Conservation (phyloP, 2,329 filamentous ascomycete species). For the Fusarium drepaniforme region DNA sequence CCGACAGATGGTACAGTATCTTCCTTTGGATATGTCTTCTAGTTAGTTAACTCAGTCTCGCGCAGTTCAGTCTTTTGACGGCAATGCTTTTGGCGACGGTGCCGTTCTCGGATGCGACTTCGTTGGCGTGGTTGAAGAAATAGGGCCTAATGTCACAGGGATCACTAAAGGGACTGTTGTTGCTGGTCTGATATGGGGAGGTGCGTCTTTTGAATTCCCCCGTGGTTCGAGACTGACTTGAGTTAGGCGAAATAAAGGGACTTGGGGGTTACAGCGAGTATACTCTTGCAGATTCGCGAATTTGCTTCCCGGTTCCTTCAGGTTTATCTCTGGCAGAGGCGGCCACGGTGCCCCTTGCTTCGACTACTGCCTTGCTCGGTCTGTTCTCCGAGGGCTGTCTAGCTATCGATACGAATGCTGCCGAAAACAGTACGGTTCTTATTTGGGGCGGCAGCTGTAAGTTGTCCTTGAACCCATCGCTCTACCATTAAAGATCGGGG, state of each 20-base stretch:
- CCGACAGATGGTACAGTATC: background rate
- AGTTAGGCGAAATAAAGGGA: conserved; percentile 42
- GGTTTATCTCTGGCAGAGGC: conserved; percentile 47
- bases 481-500: too few relatives aligned
- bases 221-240: background rate
- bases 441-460: conserved; percentile 60
- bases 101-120: conserved; percentile 54
- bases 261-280: conserved; percentile 56
- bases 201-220: conserved; percentile 22
- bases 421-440: conserved; percentile 45
- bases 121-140: conserved; percentile 48
- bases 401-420: conserved; percentile 42
- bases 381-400: conserved; percentile 54
- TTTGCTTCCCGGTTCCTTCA: conserved; percentile 54
- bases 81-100: conserved; percentile 52
- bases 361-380: conserved; percentile 53
- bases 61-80: conserved; percentile 42
- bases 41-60: background rate
- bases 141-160: conserved; percentile 43
- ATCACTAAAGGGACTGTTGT: conserved; percentile 37
- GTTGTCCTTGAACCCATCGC: too few relatives aligned
- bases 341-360: conserved; percentile 54
- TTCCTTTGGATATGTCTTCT: background rate
- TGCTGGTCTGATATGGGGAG: conserved; percentile 46
- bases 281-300: conserved; percentile 53